Base-by-base conservation (phyloP, 768 basidiomycete species). In the Auricularia cornea region DNA sequence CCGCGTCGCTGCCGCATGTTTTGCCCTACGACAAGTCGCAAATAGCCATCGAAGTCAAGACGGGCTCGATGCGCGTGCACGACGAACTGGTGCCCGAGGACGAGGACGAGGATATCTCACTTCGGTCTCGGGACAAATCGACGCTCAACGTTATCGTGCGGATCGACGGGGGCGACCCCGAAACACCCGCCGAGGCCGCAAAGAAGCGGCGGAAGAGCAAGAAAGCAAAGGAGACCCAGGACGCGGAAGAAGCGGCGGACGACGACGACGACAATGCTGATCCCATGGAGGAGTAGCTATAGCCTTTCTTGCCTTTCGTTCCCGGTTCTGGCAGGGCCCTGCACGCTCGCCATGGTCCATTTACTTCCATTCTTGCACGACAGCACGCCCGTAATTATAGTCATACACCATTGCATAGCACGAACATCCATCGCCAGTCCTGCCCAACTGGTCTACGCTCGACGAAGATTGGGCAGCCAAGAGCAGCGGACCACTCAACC, bases 1-100 rank as follows among this genome's bases (percentile, higher is more conserved):
- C 82, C 14, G 81, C 86, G 4, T 86, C 90, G 26, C 78, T 94
- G 31, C 89, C 91, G 0, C 78, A 81, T 2, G 84, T 88, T 59
- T 79, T 95, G 12, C 90, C 91, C 0, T 90, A 83, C 69, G 67
- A 83, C 1, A 72, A 75, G 40, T 81, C 84, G 59, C 88, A 91
- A 62, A 83, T 91, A 3, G 78, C 80, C 48, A 81, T 80, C 28
- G 81, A 87, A 62, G 76, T 88, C 16, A 78, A 77, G 8, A 93
- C 91, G 0, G 87, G 87, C 3, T 88, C 89, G 0, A 80, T 88
- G 35, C 83, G 86, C 66, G 84, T 92, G 20, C 80, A 84, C 65
- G 94, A 96, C 66, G 94, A 94, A 75, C 70, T 94, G 10, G 71
- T 88, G 23, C 92, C 90, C 0, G 84, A 84, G 1, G 85, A 89